Evolutionary conservation across 768 basidiomycete genomes (phyloP), one percentile per base, ranked within the genome.

Genomic region (Phallus indusiatus): DNA sequence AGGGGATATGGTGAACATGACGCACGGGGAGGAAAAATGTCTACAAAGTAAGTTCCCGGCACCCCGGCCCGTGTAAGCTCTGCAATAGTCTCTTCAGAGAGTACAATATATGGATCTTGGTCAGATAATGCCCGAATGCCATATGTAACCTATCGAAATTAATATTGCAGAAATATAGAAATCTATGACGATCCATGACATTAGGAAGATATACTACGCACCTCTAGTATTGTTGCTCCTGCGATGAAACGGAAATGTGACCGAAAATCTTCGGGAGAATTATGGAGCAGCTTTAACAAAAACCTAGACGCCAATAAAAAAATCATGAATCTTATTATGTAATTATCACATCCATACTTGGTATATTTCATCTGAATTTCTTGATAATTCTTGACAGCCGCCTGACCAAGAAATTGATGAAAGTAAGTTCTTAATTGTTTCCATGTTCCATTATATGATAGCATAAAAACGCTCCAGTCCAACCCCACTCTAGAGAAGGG

Each of bases 381-480:
- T 74, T 76, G 75, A 62, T 78, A 76, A 1, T 66, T 68, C 0
- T 72, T 70, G 0, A 72, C 72, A 4, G 70, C 68, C 1, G 75
- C 72, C 33, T 75, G 75, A 36, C 76, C 75, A 58, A 82, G 82
- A 64, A 79, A 76, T 4, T 73, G 70, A 61, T 81, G 75, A 62
- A 82, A 81, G 71, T 79, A 74, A 48, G 72, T 78, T 54, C 81
- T 76, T 63, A 81, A 79, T 46, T 69, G 72, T 59, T 47, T 22
- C 24, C 11, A 33, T 9, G 9, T 18, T 70, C 47, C 53, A 72
- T 75, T 76, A 47, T 78, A 81, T 11, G 71, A 75, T 80, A 81
- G 81, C 56, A 81, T 79, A 0, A 75, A 78, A 49, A 82, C 80
- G 49, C 76, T 78, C 73, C 80, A 82, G 22, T 78, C 73, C 67